phyloP scores from a whole-genome alignment of 176 grass and related monocot genomes.

The Oryza longistaminata region DNA sequence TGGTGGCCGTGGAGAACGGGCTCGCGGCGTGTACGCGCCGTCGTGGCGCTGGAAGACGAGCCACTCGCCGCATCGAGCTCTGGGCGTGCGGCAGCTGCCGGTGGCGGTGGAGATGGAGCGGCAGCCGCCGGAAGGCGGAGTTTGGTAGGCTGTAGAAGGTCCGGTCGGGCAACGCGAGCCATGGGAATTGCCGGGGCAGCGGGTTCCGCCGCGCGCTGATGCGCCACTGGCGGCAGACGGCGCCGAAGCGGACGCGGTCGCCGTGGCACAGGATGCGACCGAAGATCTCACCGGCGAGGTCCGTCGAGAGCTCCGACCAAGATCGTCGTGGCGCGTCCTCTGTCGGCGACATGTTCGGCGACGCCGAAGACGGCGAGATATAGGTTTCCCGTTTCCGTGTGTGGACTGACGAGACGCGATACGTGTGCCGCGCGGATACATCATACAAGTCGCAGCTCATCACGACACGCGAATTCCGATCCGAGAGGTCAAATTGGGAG shows the following conservation, averaged over 20 bases:
- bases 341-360: too few relatives aligned
- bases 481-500: too few relatives aligned
- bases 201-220: not conserved
- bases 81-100: not conserved
- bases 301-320: not conserved
- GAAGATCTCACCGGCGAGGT: not conserved
- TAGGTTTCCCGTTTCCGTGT: too few relatives aligned
- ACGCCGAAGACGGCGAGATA: too few relatives aligned
- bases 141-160: constrained; percentile 22
- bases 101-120: constrained; percentile 1
- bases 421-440: too few relatives aligned
- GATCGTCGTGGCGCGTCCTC: not conserved
- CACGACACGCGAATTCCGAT: too few relatives aligned
- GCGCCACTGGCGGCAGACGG: constrained; percentile 12
- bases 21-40: not conserved
- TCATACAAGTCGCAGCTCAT: too few relatives aligned
- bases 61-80: constrained; percentile 1
- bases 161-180: not conserved
- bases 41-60: not conserved
- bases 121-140: not conserved
- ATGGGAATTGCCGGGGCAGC: not conserved
- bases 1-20: not conserved
- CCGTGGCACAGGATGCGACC: not conserved
- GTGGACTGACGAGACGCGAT: too few relatives aligned
- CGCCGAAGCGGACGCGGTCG: constrained; percentile 9